Percentiles rank a stretch among this genome's conserved stretches.
Conservation (phyloP, 495 filamentous ascomycete genomes). For the Hyphodiscus hymeniophilus region DNA sequence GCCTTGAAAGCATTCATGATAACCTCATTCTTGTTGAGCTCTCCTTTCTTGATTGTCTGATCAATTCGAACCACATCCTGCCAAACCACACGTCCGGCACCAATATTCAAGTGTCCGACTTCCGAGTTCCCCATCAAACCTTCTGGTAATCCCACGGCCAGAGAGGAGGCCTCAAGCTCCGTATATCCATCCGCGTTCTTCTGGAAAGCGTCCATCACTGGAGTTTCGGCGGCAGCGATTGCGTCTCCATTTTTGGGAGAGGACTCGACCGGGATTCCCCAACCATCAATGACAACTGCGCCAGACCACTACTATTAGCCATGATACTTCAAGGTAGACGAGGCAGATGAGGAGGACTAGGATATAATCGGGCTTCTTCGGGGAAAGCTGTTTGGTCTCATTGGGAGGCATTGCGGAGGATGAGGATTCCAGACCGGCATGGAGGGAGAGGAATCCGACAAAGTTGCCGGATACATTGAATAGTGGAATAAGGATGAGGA, state of each 20-base stretch:
- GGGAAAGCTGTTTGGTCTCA: background rate
- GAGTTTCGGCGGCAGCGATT: conserved; percentile 85
- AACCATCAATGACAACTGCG: conserved; percentile 95
- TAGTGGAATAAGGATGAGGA: conserved; percentile 7
- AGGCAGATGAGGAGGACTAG: conserved; percentile 36
- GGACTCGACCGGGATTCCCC: conserved; percentile 77
- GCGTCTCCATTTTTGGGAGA: conserved; percentile 85
- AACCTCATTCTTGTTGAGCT: conserved; percentile 69
- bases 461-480: background rate
- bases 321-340: conserved; percentile 42
- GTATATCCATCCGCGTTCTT: conserved; percentile 71
- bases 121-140: conserved; percentile 98
- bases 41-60: conserved; percentile 82
- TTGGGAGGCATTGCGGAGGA: background rate
- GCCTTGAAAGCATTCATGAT: conserved; percentile 67
- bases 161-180: conserved; percentile 88
- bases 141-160: conserved; percentile 91
- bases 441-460: background rate
- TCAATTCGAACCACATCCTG: conserved; percentile 99
- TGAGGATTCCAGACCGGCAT: background rate
- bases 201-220: conserved; percentile 79
- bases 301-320: conserved; percentile 43
- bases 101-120: conserved; percentile 97
- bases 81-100: conserved; percentile 96
- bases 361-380: conserved; percentile 32